phyloP scores from a whole-genome alignment of 257 asterid species.

The Rhazya stricta region DNA sequence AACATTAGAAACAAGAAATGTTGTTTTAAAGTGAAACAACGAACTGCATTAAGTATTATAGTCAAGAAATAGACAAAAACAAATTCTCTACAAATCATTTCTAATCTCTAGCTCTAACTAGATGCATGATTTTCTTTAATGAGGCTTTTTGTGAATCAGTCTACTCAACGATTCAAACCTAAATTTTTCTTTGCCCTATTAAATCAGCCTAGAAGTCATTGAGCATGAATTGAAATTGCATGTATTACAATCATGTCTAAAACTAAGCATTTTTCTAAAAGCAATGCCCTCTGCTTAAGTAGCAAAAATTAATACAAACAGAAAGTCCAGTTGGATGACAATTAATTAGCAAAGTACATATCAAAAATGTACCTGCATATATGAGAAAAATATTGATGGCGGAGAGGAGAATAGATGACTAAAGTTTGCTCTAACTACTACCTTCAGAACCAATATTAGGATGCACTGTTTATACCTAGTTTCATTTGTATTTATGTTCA shows the following conservation, averaged over 20 bases:
- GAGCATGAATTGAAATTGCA: neutral
- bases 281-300: no score
- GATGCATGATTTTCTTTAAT: no score
- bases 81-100: neutral
- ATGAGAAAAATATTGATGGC: neutral
- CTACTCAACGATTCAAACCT: no score
- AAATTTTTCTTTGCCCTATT: no score
- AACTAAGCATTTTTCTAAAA: no score
- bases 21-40: neutral
- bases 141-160: neutral
- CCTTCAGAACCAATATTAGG: slow-evolving; percentile 61
- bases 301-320: no score
- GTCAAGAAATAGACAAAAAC: neutral
- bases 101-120: no score
- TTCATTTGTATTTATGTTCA: no score
- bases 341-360: slow-evolving; percentile 68
- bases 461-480: slow-evolving; percentile 75
- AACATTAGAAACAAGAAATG: no score
- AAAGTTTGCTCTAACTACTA: slow-evolving; percentile 10
- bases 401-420: neutral
- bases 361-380: slow-evolving; percentile 50
- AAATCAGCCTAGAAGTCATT: neutral
- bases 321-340: slow-evolving; percentile 82
- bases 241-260: no score
- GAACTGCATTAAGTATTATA: neutral